Percentiles rank a stretch among this genome's conserved stretches.
Evolutionary conservation across 495 filamentous ascomycete species (phyloP).

Genomic region (Penicillium soppii): DNA sequence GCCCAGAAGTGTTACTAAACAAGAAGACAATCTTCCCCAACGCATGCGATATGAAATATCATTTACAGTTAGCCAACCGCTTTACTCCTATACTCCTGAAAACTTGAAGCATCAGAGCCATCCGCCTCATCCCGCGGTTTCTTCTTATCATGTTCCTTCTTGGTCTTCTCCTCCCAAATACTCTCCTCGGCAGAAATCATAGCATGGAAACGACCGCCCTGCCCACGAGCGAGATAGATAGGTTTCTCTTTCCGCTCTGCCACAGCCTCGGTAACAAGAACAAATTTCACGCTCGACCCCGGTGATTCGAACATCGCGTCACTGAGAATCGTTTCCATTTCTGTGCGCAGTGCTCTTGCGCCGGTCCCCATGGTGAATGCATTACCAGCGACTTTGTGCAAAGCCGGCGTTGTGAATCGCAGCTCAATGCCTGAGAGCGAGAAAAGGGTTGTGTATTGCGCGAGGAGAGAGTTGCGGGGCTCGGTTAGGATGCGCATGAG

Average conservation of each 20-base stretch:
- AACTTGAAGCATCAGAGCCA: conserved; percentile 36
- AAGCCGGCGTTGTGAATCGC: conserved; percentile 74
- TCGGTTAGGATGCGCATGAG: conserved; percentile 88
- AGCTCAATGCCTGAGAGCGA: conserved; percentile 79
- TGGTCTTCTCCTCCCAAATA: conserved; percentile 53
- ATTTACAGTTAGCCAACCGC: conserved; percentile 23
- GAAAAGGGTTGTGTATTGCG: conserved; percentile 85
- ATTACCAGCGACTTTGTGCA: conserved; percentile 74
- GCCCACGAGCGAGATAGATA: conserved; percentile 61
- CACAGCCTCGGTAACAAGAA: conserved; percentile 74
- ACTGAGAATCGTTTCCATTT: conserved; percentile 81
- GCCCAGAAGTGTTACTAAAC: background rate
- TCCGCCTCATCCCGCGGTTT: conserved; percentile 23
- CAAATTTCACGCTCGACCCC: conserved; percentile 64
- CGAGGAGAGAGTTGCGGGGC: conserved; percentile 80
- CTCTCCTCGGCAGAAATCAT: conserved; percentile 63
- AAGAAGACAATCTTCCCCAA: background rate
- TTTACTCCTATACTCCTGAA: conserved; percentile 55
- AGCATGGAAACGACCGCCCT: conserved; percentile 57
- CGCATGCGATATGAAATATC: background rate
- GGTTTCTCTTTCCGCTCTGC: conserved; percentile 62
- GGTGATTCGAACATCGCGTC: conserved; percentile 94
- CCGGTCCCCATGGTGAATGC: conserved; percentile 80
- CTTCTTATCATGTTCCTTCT: conserved; percentile 32
- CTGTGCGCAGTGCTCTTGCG: conserved; percentile 81